Percentiles rank a stretch among this genome's conserved stretches.
Evolutionary conservation across 106 monocot species (phyloP).

Genomic region (Alisma plantagoaquatica): DNA sequence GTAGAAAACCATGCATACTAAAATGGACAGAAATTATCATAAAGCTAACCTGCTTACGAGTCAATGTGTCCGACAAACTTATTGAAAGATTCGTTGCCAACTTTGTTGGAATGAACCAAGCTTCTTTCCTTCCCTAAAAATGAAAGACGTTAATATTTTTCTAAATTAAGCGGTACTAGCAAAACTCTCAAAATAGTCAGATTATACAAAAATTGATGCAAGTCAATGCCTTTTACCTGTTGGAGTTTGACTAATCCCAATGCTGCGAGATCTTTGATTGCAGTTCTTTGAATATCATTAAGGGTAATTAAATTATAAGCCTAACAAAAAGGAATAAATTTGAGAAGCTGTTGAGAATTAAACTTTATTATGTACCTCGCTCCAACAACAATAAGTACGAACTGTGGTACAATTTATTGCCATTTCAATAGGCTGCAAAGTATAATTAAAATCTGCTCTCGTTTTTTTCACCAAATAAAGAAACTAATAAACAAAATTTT

Average conservation of each 20-base stretch:
- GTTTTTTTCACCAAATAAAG: too few species aligned
- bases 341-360: too few species aligned
- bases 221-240: constrained; percentile 35
- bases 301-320: constrained; percentile 85
- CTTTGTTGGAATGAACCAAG: constrained; percentile 95
- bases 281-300: constrained; percentile 69
- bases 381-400: too few species aligned
- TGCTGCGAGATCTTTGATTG: constrained; percentile 77
- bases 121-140: constrained; percentile 87
- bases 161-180: too few species aligned
- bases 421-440: too few species aligned
- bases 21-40: not conserved
- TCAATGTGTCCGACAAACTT: constrained; percentile 79
- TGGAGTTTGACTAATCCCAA: constrained; percentile 91
- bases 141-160: constrained; percentile 7
- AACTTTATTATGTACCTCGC: too few species aligned
- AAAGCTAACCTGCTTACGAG: constrained; percentile 62
- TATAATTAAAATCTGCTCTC: too few species aligned
- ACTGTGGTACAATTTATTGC: too few species aligned
- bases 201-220: too few species aligned
- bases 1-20: not conserved
- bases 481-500: too few species aligned
- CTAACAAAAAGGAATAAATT: too few species aligned
- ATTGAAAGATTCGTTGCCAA: constrained; percentile 89
- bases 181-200: too few species aligned